Evolutionary conservation across 257 asterid genomes (phyloP), one percentile per base, ranked within the genome.

Genomic region (Striga asiatica): DNA sequence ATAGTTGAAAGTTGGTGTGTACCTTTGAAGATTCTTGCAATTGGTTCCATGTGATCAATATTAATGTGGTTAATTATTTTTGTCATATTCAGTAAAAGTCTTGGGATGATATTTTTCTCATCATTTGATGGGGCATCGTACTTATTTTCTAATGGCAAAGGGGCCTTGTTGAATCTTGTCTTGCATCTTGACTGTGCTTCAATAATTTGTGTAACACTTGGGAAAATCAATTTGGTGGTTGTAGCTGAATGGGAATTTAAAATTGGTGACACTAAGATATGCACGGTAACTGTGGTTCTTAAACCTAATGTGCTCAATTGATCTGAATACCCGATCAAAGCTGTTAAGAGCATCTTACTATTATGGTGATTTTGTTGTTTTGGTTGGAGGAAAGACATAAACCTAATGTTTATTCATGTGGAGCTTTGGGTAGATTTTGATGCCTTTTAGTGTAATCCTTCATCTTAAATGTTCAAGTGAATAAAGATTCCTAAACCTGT

Each of bases 401-500:
- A 47, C 34, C 65, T 46, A 20, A 34, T 8, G 16, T 13, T 8
- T 34, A 18, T 41, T n/a, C 32, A 13, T 8, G n/a, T n/a, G n/a
- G n/a, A n/a, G n/a, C 39, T 10, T 9, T 13, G 29, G 13, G 39
- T 37, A 16, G 31, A 22, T 49, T 43, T 60, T 49, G 58, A 35
- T 49, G 50, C 37, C 17, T 58, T 31, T 57, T 25, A 29, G 58
- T 29, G 28, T 25, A 14, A 4, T 8, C 21, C 8, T 32, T 47
- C 20, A 29, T 59, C 14, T 60, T 29, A 50, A 11, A 24, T 22
- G 19, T 24, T 24, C 24, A 5, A 35, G 29, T 55, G 63, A 23
- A 19, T 9, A 43, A 54, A 21, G 41, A 29, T 49, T 57, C 43
- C 47, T 38, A 58, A 6, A 19, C 50, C 13, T 61, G 60, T 52